Base-by-base conservation (phyloP, 1,284 basidiomycete genomes). In the Cerioporus squamosus region DNA sequence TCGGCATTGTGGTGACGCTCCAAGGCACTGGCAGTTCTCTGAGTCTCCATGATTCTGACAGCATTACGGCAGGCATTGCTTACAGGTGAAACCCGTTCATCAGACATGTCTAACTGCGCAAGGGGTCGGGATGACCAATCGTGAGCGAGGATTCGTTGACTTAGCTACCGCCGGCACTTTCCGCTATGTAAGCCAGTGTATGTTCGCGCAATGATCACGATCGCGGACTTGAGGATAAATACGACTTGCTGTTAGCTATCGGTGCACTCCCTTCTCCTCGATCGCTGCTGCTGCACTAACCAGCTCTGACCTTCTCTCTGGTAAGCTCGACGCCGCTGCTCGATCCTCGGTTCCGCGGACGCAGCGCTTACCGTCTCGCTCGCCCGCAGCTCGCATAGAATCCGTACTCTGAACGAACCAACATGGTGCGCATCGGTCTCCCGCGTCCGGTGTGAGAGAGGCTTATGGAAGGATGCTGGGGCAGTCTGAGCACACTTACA, bases 401-500 rank as follows among this genome's bases (percentile, higher is more conserved):
- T 36, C 33, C 5, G 29, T 29, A 29, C 29, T 18, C n/a, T n/a
- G n/a, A 15, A 5, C 5, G 39, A 40, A 15, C n/a, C 50, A 44
- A 47, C 42, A 64, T 64, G 65, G 63, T 66, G 42, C 55, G 65
- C 39, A 51, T 10, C 12, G 33, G 33, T 31, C 38, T 42, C 17
- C 20, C 39, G 18, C n/a, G 8, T 55, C 18, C 26, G 53, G 40
- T 7, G 47, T 24, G 6, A 15, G 48, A 22, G 24, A 33, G 38
- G 45, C 18, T 31, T 18, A 44, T 15, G 38, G n/a, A 12, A 42
- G 47, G 14, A 14, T 14, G 47, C 12, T 51, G 18, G 14, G 38
- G 33, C 57, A 71, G 70, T 63, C 70, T 51, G 71, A 72, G 43
- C 73, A 75, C 64, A 68, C 66, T 17, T 77, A 77, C 72, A 74